phyloP scores from a whole-genome alignment of 1,284 basidiomycete species.

The Puccinia coronata region DNA sequence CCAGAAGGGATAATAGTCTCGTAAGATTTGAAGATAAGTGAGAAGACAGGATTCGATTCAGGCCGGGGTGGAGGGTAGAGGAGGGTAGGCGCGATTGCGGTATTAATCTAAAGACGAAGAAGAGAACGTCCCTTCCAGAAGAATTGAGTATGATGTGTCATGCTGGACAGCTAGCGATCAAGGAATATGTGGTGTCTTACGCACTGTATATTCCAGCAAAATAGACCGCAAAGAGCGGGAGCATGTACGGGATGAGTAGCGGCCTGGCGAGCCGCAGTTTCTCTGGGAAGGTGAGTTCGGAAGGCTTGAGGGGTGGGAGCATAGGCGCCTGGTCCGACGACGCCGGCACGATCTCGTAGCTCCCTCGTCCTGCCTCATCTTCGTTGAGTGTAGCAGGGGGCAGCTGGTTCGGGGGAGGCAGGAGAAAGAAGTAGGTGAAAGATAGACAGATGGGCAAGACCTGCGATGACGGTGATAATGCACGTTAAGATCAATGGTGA shows the following conservation, averaged over 20 bases:
- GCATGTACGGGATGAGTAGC: constrained; percentile 55
- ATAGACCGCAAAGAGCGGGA: constrained; percentile 60
- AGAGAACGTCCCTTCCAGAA: too few relatives aligned
- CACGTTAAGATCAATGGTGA: not conserved
- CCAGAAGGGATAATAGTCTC: constrained; percentile 86
- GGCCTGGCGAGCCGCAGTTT: constrained; percentile 55
- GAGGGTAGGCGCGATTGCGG: constrained; percentile 87
- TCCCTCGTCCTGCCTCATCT: not conserved
- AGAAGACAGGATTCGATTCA: constrained; percentile 67
- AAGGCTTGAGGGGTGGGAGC: not conserved
- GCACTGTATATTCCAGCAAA: constrained; percentile 87
- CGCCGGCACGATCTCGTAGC: constrained; percentile 40
- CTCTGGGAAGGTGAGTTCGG: constrained; percentile 47
- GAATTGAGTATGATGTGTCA: too few relatives aligned
- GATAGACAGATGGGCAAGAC: constrained; percentile 76
- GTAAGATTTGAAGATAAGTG: constrained; percentile 76
- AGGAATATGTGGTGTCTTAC: not conserved
- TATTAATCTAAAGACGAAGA: constrained; percentile 11
- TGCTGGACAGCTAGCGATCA: too few relatives aligned
- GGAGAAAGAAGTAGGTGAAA: constrained; percentile 71
- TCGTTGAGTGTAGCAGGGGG: not conserved
- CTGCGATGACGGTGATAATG: constrained; percentile 56
- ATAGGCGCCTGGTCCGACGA: not conserved
- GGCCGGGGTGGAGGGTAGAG: constrained; percentile 79
- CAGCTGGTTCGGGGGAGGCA: constrained; percentile 63